Base-by-base conservation (phyloP, 2,329 filamentous ascomycete species). In the Camillea tinctor region DNA sequence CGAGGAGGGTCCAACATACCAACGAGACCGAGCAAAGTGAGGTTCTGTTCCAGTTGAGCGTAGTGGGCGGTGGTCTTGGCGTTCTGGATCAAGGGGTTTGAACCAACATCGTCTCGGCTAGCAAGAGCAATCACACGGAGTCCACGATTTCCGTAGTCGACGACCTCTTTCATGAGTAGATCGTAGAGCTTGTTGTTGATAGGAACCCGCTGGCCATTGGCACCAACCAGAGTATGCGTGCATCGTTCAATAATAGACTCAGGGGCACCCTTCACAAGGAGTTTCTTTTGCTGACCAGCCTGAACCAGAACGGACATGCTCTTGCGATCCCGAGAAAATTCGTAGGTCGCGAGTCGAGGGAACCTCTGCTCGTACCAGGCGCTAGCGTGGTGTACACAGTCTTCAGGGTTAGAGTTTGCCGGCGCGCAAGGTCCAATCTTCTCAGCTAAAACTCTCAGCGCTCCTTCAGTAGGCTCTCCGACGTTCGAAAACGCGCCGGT, bases 1-100 rank as follows among this genome's bases (percentile, higher is more conserved):
- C 95, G 92, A 70, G 95, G 95, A 69, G 95, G 95, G 74, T 99
- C 95, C 72, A 97, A 84, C 95, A 99, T 99, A 69, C 90, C 93
- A 68, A 97, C 91, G 58, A 99, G 87, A 65, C 95, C 95, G 66
- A 99, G 84, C 56, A 99, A 84, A 52, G 95, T 99, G 84, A 99
- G 91, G 70, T 92, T 90, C 76, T 96, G 93, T 77, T 99, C 95
- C 56, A 99, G 81, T 68, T 93, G 84, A 49, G 87, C 81, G 75
- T 99, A 99, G 67, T 98, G 89, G 63, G 88, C 79, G 15, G 92
- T 92, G 1, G 91, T 89, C 79, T 93, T 92, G 66, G 95, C 95
- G 21, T 83, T 88, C 56, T 84, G 80, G 48, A 93, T 76, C 49
- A 96, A 82, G 50, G 88, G 85, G 71, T 91, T 88, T 11, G 85